Percentiles rank a stretch among this genome's conserved stretches.
These are phyloP conservation scores for Helicocarpus griseus DNA, from an alignment of 2,329 filamentous ascomycete genomes.

Conservation along the genomic window DNA sequence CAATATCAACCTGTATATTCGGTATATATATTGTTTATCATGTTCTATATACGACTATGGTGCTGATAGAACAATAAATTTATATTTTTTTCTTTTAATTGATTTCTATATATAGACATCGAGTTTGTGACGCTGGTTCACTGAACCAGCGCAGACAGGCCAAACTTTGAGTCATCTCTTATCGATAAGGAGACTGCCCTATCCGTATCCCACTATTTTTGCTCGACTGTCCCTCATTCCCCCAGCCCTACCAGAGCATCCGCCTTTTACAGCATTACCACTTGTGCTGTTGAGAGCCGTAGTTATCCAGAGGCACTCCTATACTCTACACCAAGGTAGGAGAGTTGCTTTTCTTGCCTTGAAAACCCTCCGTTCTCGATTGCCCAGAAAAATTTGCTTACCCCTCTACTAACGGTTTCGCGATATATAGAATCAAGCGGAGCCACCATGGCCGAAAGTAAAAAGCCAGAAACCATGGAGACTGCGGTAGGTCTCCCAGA, in stretches of 20 bases:
- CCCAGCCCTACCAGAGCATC: not conserved
- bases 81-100: not conserved
- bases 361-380: too few species aligned
- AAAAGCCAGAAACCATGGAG: not conserved
- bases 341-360: not conserved
- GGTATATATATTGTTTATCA: not conserved
- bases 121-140: not conserved
- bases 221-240: not conserved
- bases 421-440: not conserved
- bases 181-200: not conserved
- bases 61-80: not conserved
- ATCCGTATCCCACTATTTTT: not conserved
- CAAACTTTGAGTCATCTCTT: not conserved
- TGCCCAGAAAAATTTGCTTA: not conserved
- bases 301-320: too few species aligned
- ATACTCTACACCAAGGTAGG: not conserved
- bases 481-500: not conserved
- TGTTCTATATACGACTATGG: too few species aligned
- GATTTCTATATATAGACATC: too few species aligned
- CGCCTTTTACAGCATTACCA: not conserved
- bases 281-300: not conserved
- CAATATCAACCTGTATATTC: not conserved
- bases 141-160: too few species aligned
- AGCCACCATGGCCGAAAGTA: not conserved
- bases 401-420: not conserved